A percentile compares a stretch with the other conserved stretches of the same genome.
Evolutionary conservation across 495 filamentous ascomycete genomes (phyloP).

Genomic region (Echria macrotheca): DNA sequence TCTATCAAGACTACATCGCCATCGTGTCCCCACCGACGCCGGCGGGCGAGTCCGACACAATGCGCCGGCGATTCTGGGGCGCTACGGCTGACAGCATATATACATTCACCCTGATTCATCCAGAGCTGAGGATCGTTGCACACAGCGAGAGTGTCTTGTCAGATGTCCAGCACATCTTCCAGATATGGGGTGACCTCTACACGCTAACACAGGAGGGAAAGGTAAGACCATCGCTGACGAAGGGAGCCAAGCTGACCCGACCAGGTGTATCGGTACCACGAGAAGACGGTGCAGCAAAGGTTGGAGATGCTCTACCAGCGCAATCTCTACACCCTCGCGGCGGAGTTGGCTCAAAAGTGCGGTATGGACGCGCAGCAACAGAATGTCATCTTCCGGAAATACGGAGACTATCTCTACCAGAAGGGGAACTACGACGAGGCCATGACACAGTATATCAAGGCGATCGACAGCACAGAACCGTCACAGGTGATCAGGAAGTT

Average conservation of each 20-base stretch:
- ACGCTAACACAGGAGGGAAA: slow-evolving; percentile 86
- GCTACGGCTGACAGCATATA: slow-evolving; percentile 67
- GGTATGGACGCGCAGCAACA: slow-evolving; percentile 73
- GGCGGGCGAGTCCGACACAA: slow-evolving; percentile 45
- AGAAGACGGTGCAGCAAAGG: slow-evolving; percentile 84
- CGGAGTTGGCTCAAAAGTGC: slow-evolving; percentile 86
- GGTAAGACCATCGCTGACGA: slow-evolving; percentile 33
- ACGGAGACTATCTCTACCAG: slow-evolving; percentile 93
- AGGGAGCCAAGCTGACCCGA: not conserved
- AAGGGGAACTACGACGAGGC: slow-evolving; percentile 92
- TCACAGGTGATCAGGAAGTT: slow-evolving; percentile 95
- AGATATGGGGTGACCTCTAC: slow-evolving; percentile 88
- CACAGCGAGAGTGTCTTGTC: slow-evolving; percentile 80
- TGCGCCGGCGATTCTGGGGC: slow-evolving; percentile 58
- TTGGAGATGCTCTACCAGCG: slow-evolving; percentile 91
- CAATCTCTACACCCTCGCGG: slow-evolving; percentile 86
- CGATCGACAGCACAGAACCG: slow-evolving; percentile 91
- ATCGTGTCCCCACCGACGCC: slow-evolving; percentile 70
- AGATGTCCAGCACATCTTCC: slow-evolving; percentile 72
- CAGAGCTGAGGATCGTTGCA: slow-evolving; percentile 82
- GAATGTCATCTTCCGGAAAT: slow-evolving; percentile 86
- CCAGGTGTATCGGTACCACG: slow-evolving; percentile 82
- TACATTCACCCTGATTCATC: slow-evolving; percentile 84
- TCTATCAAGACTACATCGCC: slow-evolving; percentile 81
- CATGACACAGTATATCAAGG: slow-evolving; percentile 96